Evolutionary conservation across 1,284 basidiomycete genomes (phyloP), one percentile per base, ranked within the genome.

Genomic region (Ustilago bromivora): DNA sequence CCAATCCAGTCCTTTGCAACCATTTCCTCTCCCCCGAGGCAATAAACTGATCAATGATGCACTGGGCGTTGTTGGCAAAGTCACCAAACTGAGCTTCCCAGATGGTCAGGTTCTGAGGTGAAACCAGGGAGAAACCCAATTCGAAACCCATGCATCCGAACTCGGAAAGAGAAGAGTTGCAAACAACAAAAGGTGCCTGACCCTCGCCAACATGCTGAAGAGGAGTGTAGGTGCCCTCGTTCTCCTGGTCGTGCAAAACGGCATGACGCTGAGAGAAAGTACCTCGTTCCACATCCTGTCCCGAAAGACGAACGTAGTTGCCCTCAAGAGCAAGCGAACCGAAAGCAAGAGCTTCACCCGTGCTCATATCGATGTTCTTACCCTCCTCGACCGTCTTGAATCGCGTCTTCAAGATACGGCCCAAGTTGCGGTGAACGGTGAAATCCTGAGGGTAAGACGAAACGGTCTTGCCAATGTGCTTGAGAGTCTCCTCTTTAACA

Each of bases 221-320:
- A 4, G 96, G 93, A 46, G 94, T 88, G 87, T 96, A 97, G 85
- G 94, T 94, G 80, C 90, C 88, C 88, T 99, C 96, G 84, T 92
- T 98, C 85, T 89, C 89, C 88, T 99, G 97, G 88, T 99, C 96
- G 88, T 98, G 95, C 61, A 99, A 89, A 76, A 99, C 92, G 53
- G 96, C 95, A 85, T 99, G 97, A 61, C 97, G 93, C 87, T 99
- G 97, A n/a, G 96, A 98, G 90, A 99, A 99, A 9, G 97, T 99
- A 64, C 97, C 97, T 87, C 97, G 93, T 88, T 99, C 97, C 62
- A 99, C 96, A 87, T 99, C 97, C 88, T 99, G 97, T 54, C 97
- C 97, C 1, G 95, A 98, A 2, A 99, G 89, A 82, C 97, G 94
- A 61, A 99, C 93, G 86, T 99, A 95, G 66, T 92, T 93, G 84